Evolutionary conservation across 441 rosid genomes (phyloP), one percentile per base, ranked within the genome.

Genomic region (Cnidoscolus chayamansa): DNA sequence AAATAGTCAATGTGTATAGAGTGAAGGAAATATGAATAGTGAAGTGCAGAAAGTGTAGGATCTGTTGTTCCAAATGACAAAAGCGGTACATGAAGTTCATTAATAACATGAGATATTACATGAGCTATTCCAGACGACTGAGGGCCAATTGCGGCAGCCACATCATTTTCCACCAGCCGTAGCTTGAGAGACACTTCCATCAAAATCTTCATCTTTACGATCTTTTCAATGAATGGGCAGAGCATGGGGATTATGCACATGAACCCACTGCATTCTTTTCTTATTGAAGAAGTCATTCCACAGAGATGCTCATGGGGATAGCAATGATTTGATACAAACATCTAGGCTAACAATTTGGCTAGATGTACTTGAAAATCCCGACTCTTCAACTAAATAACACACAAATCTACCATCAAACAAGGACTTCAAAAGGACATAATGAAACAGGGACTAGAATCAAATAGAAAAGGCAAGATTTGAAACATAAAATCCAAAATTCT

Each of bases 51-150:
- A 61, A 94, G 97, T n/a, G 87, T 74, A 6, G 97, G 97, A 60
- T 92, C 98, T 4, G 98, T 94, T 11, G 97, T 97, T 78, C 83
- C 97, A 70, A 94, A 94, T 30, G 94, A 89, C 47, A 94, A 85
- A 77, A 94, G 88, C 11, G 97, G 98, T 57, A 92, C 81, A 15
- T 89, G 94, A 58, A 94, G 94, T 80, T 92, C 97, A 56, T 90
- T 87, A 62, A 84, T 94, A 65, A 88, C 85, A 74, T 92, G 96
- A 48, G 97, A 90, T 73, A 94, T 87, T 65, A 90, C 74, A 76
- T 92, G 98, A 72, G 95, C 94, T 80, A 94, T 83, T 43, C 88
- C 97, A 10, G 98, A 92, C 70, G 97, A 94, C 72, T 92, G 97
- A 40, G 98, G 98, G 78, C 98, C 98, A 70, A 94, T 84, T 62